Conservation (phyloP, 148 eudicot species). For the Cornus florida region DNA sequence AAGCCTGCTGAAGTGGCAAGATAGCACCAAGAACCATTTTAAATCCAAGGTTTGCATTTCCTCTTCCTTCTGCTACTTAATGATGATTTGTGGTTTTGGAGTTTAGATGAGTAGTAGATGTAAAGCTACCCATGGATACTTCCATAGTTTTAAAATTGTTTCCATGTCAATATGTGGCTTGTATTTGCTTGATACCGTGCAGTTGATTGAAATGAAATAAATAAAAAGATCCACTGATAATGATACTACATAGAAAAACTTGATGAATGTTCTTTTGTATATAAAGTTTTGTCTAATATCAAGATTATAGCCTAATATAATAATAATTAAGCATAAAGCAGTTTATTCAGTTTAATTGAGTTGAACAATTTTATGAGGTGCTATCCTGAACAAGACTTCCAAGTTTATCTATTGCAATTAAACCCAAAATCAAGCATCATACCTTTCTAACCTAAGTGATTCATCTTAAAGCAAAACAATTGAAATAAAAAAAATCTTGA, state of each 20-base stretch:
- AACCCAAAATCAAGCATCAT: background rate
- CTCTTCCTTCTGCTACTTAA: background rate
- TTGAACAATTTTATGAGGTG: background rate
- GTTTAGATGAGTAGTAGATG: background rate
- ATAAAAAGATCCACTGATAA: too few relatives aligned
- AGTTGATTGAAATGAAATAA: too few relatives aligned
- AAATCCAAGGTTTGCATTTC: constrained; percentile 71
- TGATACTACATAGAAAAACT: too few relatives aligned
- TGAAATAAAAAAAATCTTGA: background rate
- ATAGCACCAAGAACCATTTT: constrained; percentile 78
- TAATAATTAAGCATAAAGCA: too few relatives aligned
- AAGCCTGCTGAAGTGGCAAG: constrained; percentile 74
- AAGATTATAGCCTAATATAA: too few relatives aligned
- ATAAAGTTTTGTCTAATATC: too few relatives aligned
- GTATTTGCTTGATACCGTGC: background rate
- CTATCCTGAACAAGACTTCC: background rate
- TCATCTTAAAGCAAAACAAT: background rate
- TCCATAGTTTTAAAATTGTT: background rate
- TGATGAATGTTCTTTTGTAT: too few relatives aligned
- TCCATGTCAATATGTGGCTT: background rate
- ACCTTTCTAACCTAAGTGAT: background rate
- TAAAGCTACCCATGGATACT: background rate
- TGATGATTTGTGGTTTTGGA: background rate
- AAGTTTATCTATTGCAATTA: background rate
- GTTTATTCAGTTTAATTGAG: background rate